Base-by-base conservation (phyloP, 192 early-diverging fungal species). In the Coemansia erecta region DNA sequence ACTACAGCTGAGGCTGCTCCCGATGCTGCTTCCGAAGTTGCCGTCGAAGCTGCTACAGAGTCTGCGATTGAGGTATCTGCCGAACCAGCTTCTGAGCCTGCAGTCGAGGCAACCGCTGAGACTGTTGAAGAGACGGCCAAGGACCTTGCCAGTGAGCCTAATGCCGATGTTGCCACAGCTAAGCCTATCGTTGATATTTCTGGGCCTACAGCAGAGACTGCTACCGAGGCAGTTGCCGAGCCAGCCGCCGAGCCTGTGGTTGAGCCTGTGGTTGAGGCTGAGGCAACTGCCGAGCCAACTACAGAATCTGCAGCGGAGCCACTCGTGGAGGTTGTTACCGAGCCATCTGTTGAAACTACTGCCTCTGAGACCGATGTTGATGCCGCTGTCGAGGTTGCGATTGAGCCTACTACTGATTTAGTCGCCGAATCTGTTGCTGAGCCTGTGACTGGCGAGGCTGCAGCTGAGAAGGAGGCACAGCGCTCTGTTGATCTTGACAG, bases 181-280 rank as follows among this genome's bases (percentile, higher is more conserved):
- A n/a, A n/a, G n/a, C n/a, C n/a, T n/a, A n/a, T n/a, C n/a, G n/a
- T n/a, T n/a, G n/a, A n/a, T n/a, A n/a, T n/a, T n/a, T n/a, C n/a
- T 21, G 57, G 58, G 22, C 12, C 40, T 17, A 14, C 43, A 8
- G 35, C 41, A 19, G 64, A 60, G 45, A 8, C 53, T 40, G 33
- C 28, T 26, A 22, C 44, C 15, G 65, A 60, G 39, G 14, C 53
- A 41, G 33, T 37, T n/a, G 44, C 23, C 37, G 53, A 44, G n/a
- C 17, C 48, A 19, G 55, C 24, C 19, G 58, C 26, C 13, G 41
- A 37, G 42, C 41, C 40, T 17, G 52, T 23, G 26, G 53, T 26
- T 18, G 52, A 37, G 19, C 13, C 49, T 18, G 18, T 21, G 13
- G 39, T 33, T 13, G 60, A 53, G 40, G 12, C 22, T 26, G 6